These are phyloP conservation scores for Cercophora scortea DNA, from an alignment of 495 filamentous ascomycete species.

Conservation along the genomic window DNA sequence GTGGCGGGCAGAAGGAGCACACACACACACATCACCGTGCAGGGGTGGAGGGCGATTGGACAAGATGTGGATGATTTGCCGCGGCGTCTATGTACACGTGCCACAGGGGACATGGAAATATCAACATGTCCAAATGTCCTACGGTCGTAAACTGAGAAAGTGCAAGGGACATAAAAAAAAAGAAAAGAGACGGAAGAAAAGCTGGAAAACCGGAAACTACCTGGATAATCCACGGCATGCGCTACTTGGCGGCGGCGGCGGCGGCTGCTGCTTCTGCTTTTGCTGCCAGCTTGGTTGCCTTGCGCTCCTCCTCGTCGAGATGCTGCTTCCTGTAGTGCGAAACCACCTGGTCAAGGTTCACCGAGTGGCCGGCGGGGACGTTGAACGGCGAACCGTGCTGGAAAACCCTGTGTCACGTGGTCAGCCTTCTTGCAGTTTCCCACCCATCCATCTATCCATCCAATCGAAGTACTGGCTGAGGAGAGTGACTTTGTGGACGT, in stretches of 20 bases:
- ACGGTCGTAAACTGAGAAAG: too few relatives aligned
- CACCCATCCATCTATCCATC: too few relatives aligned
- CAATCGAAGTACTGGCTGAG: conserved; percentile 1
- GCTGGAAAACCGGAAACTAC: too few relatives aligned
- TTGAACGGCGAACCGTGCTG: conserved; percentile 33
- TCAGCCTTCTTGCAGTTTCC: conserved; percentile 11
- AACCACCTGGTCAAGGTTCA: conserved; percentile 37
- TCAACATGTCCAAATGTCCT: too few relatives aligned
- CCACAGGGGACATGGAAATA: conserved; percentile 2
- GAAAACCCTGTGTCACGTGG: conserved; percentile 31
- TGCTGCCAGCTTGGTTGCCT: conserved; percentile 32
- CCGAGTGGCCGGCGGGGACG: conserved; percentile 37
- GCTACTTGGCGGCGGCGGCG: conserved; percentile 18
- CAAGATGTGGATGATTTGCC: conserved; percentile 10
- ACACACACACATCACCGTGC: not conserved
- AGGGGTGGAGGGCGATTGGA: not conserved
- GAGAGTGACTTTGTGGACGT: conserved; percentile 26
- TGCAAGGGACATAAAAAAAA: too few relatives aligned
- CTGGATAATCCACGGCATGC: not conserved
- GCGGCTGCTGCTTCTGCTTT: too few relatives aligned
- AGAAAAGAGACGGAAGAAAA: too few relatives aligned
- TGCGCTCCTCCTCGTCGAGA: conserved; percentile 38
- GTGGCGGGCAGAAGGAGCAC: not conserved
- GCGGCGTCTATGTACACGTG: conserved; percentile 17
- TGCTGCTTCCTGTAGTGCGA: conserved; percentile 41